Conservation (phyloP, 345 rosid genomes). For the Passiflora organensis region DNA sequence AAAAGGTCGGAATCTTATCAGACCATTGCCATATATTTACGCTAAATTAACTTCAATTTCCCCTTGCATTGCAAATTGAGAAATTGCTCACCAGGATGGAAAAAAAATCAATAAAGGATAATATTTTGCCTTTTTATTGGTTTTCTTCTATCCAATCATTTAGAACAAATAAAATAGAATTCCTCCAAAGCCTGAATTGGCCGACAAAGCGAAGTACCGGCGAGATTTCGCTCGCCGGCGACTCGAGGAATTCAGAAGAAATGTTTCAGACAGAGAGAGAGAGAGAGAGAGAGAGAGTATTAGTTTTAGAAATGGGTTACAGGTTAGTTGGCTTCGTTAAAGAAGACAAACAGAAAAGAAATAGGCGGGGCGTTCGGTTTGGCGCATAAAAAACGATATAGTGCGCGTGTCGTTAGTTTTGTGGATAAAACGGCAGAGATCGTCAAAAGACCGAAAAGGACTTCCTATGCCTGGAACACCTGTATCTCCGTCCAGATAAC, state of each 20-base stretch:
- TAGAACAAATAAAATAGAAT: neutral
- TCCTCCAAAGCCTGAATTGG: neutral
- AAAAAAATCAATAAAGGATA: slow-evolving; percentile 4
- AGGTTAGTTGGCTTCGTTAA: slow-evolving; percentile 20
- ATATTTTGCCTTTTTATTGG: neutral
- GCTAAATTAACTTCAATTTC: slow-evolving; percentile 15
- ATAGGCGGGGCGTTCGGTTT: slow-evolving; percentile 18
- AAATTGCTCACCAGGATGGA: slow-evolving; percentile 29
- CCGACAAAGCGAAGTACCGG: slow-evolving; percentile 30
- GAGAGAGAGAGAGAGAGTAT: neutral
- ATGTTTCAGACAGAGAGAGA: slow-evolving; percentile 1
- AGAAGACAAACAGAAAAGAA: slow-evolving; percentile 28
- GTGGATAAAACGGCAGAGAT: too few relatives aligned
- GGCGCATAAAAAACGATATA: neutral
- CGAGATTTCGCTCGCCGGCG: slow-evolving; percentile 44
- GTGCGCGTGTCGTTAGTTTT: too few relatives aligned
- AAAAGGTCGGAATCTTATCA: slow-evolving; percentile 11
- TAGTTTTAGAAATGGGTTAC: slow-evolving; percentile 13
- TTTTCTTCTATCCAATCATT: slow-evolving; percentile 32
- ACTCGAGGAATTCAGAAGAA: slow-evolving; percentile 6
- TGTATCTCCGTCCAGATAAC: too few relatives aligned
- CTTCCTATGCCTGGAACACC: too few relatives aligned
- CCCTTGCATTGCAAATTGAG: slow-evolving; percentile 34
- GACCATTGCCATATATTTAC: slow-evolving; percentile 43
- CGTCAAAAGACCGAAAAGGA: too few relatives aligned